Evolutionary conservation across 2,329 filamentous ascomycete species (phyloP).

Genomic region (Aspergillus hiratsukae): DNA sequence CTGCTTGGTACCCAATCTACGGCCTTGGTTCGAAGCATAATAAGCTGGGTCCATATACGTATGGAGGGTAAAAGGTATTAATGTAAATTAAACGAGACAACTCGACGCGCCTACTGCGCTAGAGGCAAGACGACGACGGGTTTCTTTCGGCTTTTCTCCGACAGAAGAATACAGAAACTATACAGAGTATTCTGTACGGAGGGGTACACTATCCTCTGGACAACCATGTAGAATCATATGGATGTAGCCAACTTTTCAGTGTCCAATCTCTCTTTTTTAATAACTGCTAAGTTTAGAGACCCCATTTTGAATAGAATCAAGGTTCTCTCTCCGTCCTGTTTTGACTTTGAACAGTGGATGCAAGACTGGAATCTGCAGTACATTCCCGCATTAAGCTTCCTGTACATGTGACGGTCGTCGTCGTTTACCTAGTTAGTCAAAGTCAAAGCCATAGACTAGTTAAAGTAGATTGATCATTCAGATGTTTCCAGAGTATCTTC

Average conservation of each 20-base stretch:
- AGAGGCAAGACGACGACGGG: neutral
- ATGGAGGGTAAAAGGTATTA: neutral
- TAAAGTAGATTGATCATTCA: neutral
- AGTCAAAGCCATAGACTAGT: neutral
- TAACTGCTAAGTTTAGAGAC: neutral
- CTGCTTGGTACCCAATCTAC: neutral
- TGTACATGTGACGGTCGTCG: constrained; percentile 2
- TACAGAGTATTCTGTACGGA: no score
- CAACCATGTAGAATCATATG: no score
- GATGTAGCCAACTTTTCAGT: neutral
- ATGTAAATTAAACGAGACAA: neutral
- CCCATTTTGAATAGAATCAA: neutral
- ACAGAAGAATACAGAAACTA: neutral
- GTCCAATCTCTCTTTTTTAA: neutral
- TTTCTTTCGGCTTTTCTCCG: neutral
- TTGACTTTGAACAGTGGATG: neutral
- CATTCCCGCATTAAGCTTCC: neutral
- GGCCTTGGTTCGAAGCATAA: neutral
- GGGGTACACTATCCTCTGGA: no score
- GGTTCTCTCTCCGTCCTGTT: neutral
- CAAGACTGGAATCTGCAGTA: no score
- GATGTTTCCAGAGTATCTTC: no score
- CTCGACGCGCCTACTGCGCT: neutral
- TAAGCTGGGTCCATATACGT: neutral
- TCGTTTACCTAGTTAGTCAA: neutral